Percentiles rank a stretch among this genome's conserved stretches.
These are phyloP conservation scores for Symbiotaphrina buchneri DNA, from an alignment of 495 filamentous ascomycete genomes.

Conservation along the genomic window DNA sequence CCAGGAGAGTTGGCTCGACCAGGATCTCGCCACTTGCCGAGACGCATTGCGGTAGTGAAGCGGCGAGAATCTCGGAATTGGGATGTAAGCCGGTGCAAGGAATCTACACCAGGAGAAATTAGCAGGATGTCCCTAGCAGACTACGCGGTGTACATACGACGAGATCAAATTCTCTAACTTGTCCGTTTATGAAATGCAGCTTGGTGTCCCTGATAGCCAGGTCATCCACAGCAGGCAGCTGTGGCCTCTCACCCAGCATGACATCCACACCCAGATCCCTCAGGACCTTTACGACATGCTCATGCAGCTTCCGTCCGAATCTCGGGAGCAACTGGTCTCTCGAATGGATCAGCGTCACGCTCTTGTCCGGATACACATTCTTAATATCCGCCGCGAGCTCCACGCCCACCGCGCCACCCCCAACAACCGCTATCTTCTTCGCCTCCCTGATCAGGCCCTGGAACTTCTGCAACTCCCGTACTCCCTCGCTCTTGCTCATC, in stretches of 20 bases:
- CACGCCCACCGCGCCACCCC: slow-evolving; percentile 37
- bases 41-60: slow-evolving; percentile 20
- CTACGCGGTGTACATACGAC: slow-evolving; percentile 11
- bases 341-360: slow-evolving; percentile 33
- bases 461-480: slow-evolving; percentile 4
- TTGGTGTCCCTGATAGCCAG: background rate
- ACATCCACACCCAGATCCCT: slow-evolving; percentile 18
- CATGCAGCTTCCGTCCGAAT: slow-evolving; percentile 26
- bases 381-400: slow-evolving; percentile 38
- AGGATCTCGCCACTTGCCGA: slow-evolving; percentile 26
- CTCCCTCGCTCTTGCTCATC: slow-evolving; percentile 4
- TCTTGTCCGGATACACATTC: slow-evolving; percentile 30
- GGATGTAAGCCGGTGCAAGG: slow-evolving; percentile 33
- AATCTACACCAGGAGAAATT: slow-evolving; percentile 9
- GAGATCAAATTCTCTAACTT: slow-evolving; percentile 14
- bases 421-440: slow-evolving; percentile 28
- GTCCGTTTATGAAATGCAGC: slow-evolving; percentile 12
- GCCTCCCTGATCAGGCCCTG: slow-evolving; percentile 13
- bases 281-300: slow-evolving; percentile 17
- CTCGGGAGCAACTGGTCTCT: slow-evolving; percentile 24
- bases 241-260: slow-evolving; percentile 15
- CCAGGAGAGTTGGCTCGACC: slow-evolving; percentile 31
- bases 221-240: background rate
- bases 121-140: background rate
- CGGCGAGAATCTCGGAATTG: slow-evolving; percentile 23